Percentiles rank a stretch among this genome's conserved stretches.
Conservation (phyloP, 345 rosid species). For the Streptanthus diversifolius region DNA sequence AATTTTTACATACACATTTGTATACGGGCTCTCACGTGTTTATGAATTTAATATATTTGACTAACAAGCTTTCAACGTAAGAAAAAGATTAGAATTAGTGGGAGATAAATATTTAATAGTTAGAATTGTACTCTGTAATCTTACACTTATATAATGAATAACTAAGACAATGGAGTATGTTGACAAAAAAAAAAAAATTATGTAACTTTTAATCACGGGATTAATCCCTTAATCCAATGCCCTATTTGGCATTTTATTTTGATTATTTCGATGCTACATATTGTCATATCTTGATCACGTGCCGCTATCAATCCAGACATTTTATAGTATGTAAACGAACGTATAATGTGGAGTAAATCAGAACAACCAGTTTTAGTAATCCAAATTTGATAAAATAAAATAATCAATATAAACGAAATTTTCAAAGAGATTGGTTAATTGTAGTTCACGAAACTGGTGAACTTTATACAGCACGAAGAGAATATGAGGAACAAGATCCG, state of each 20-base stretch:
- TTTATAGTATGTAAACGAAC: background rate
- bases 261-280: slow-evolving; percentile 2
- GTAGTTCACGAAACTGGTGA: slow-evolving; percentile 4
- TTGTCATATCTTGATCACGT: slow-evolving; percentile 33
- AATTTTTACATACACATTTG: background rate
- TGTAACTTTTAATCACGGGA: slow-evolving; percentile 33
- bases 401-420: background rate
- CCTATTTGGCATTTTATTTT: slow-evolving; percentile 18
- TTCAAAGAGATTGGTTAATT: background rate
- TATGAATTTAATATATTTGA: slow-evolving; percentile 18
- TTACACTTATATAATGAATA: background rate
- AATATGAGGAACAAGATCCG: slow-evolving; percentile 27
- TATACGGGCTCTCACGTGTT: slow-evolving; percentile 2
- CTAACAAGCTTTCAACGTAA: slow-evolving; percentile 2
- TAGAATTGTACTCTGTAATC: background rate
- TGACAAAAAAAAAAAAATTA: too few relatives aligned
- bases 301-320: background rate
- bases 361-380: background rate
- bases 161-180: slow-evolving; percentile 1
- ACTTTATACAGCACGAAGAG: slow-evolving; percentile 13
- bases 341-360: background rate
- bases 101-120: background rate
- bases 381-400: background rate
- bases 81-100: background rate
- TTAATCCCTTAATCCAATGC: slow-evolving; percentile 23